A percentile compares a stretch with the other conserved stretches of the same genome.
phyloP scores from a whole-genome alignment of 257 asterid genomes.

The Scutellaria barbata region DNA sequence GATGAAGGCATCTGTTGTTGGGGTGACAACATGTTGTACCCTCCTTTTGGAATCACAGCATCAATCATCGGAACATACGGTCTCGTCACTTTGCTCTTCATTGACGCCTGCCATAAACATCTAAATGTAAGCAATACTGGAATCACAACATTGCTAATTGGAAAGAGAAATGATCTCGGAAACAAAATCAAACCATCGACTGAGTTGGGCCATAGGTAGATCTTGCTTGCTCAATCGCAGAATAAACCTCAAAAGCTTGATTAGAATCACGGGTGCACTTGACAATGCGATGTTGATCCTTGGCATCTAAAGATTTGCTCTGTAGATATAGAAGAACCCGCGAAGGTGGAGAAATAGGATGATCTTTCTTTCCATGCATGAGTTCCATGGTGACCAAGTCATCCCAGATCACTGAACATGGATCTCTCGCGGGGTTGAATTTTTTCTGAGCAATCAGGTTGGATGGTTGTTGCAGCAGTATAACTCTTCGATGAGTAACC shows the following conservation, averaged over 20 bases:
- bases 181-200: constrained; percentile 57
- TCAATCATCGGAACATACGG: constrained; percentile 84
- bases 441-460: constrained; percentile 88
- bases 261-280: constrained; percentile 77
- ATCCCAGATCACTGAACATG: constrained; percentile 94
- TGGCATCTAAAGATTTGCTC: constrained; percentile 65
- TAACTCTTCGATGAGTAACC: constrained; percentile 84
- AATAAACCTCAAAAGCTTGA: constrained; percentile 83
- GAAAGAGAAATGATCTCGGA: constrained; percentile 23
- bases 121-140: not conserved
- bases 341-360: constrained; percentile 76
- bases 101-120: constrained; percentile 56
- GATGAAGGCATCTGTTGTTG: constrained; percentile 78
- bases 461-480: constrained; percentile 87
- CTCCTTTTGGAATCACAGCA: constrained; percentile 51
- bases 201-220: constrained; percentile 66
- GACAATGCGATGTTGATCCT: constrained; percentile 77
- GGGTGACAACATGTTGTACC: constrained; percentile 58
- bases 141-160: constrained; percentile 4
- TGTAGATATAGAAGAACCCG: constrained; percentile 73
- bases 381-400: constrained; percentile 84
- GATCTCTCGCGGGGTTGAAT: constrained; percentile 91
- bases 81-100: constrained; percentile 71
- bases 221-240: constrained; percentile 83
- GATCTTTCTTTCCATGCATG: constrained; percentile 85